These are phyloP conservation scores for Vitis amurensis DNA, from an alignment of 164 flowering plant species.

Conservation along the genomic window DNA sequence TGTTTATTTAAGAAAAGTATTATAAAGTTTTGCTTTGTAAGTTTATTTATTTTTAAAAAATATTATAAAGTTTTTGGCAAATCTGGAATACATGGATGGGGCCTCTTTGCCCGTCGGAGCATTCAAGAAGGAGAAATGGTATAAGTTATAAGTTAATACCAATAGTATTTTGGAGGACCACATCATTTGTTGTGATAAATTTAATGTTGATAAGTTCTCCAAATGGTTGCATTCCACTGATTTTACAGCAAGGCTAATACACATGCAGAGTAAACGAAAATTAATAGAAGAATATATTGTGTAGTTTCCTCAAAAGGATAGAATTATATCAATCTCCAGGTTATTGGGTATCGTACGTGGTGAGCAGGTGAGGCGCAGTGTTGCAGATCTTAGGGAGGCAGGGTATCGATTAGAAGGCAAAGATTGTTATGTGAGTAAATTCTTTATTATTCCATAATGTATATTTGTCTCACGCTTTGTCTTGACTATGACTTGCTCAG, in stretches of 20 bases:
- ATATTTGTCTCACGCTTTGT: no score
- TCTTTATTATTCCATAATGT: not conserved
- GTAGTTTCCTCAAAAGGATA: not conserved
- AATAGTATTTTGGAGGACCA: no score
- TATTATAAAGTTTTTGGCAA: constrained; percentile 48
- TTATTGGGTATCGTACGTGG: constrained; percentile 61
- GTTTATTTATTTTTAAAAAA: no score
- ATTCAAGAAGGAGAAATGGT: constrained; percentile 99
- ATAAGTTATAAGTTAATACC: not conserved
- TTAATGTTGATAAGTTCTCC: no score
- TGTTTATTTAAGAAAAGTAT: no score
- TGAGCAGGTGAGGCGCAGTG: constrained; percentile 83
- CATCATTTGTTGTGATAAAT: no score
- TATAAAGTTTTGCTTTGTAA: no score
- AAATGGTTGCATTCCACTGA: no score
- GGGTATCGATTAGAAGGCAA: constrained; percentile 71
- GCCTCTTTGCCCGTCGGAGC: constrained; percentile 83
- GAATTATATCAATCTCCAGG: constrained; percentile 29
- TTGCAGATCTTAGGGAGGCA: constrained; percentile 78
- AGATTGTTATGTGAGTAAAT: constrained; percentile 86
- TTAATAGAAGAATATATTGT: not conserved
- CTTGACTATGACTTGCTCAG: no score
- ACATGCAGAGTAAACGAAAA: no score
- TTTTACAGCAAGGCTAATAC: no score
- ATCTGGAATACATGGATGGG: constrained; percentile 99